Evolutionary conservation across 2,329 filamentous ascomycete species (phyloP).

Genomic region (Domatiomyces catenatus): DNA sequence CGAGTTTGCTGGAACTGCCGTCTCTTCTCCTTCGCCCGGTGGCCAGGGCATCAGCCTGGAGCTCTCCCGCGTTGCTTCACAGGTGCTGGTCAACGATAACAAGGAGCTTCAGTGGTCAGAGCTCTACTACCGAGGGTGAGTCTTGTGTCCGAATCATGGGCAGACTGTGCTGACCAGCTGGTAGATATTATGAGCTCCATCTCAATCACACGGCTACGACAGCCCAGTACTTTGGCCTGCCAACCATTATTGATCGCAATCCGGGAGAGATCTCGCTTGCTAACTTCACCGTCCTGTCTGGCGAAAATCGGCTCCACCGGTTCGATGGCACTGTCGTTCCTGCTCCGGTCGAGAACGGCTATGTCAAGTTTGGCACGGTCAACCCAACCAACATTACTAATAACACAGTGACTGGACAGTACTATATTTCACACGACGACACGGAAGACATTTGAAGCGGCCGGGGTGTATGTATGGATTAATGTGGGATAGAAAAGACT

Average conservation of each 20-base stretch:
- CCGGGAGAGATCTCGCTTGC: conserved; percentile 50
- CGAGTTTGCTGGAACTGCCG: conserved; percentile 52
- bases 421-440: conserved; percentile 18
- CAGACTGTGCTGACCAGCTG: neutral
- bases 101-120: conserved; percentile 58
- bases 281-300: conserved; percentile 52
- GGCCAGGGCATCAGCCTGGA: conserved; percentile 44
- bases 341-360: conserved; percentile 31
- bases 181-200: conserved; percentile 47
- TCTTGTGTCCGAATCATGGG: neutral
- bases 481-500: no score
- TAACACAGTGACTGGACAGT: conserved; percentile 22
- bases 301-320: conserved; percentile 43
- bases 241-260: conserved; percentile 44
- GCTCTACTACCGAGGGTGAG: conserved; percentile 49
- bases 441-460: conserved; percentile 4
- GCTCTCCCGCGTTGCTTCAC: conserved; percentile 33
- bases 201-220: conserved; percentile 41
- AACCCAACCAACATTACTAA: conserved; percentile 22
- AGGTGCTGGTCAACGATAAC: conserved; percentile 37
- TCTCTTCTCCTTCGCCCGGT: conserved; percentile 44
- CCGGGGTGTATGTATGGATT: no score
- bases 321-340: conserved; percentile 25
- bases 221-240: conserved; percentile 51
- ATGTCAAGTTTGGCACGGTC: conserved; percentile 21